These are phyloP conservation scores for Calonectria ilicicola DNA, from an alignment of 2,329 filamentous ascomycete genomes.

Conservation along the genomic window DNA sequence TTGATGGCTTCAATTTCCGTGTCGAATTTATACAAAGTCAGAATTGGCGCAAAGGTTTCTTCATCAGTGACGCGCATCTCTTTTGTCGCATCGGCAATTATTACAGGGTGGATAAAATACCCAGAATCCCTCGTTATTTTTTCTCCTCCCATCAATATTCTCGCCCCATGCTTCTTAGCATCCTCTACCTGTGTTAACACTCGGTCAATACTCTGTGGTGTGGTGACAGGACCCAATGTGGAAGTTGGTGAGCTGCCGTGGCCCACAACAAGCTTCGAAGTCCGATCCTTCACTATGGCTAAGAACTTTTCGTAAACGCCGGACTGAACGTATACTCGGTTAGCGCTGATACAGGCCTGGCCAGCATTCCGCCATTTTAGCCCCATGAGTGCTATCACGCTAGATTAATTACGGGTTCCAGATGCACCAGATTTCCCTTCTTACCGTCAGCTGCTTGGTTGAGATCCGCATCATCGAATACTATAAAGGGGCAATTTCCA, in stretches of 20 bases:
- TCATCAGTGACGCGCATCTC: slow-evolving; percentile 16
- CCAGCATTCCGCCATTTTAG: slow-evolving; percentile 78
- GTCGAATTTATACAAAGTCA: slow-evolving; percentile 28
- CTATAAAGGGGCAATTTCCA: slow-evolving; percentile 75
- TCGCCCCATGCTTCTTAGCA: slow-evolving; percentile 19
- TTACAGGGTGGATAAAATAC: slow-evolving; percentile 32
- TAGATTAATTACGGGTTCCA: too few relatives aligned
- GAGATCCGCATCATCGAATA: slow-evolving; percentile 76
- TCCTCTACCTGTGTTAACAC: slow-evolving; percentile 20
- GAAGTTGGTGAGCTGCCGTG: slow-evolving; percentile 21
- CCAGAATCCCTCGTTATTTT: neutral
- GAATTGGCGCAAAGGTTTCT: slow-evolving; percentile 30
- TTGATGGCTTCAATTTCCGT: slow-evolving; percentile 28
- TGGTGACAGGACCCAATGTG: slow-evolving; percentile 29
- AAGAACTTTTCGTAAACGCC: slow-evolving; percentile 65
- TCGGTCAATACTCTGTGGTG: slow-evolving; percentile 15
- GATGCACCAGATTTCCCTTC: too few relatives aligned
- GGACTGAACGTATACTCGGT: slow-evolving; percentile 68
- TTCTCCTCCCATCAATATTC: neutral
- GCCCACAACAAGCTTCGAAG: neutral
- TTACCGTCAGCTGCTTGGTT: slow-evolving; percentile 60
- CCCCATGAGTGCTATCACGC: slow-evolving; percentile 50
- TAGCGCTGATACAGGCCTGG: slow-evolving; percentile 76
- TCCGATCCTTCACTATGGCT: neutral
- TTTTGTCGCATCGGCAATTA: slow-evolving; percentile 22